Evolutionary conservation across 2,329 filamentous ascomycete species (phyloP).

Genomic region (Hymenoscyphus linearis): DNA sequence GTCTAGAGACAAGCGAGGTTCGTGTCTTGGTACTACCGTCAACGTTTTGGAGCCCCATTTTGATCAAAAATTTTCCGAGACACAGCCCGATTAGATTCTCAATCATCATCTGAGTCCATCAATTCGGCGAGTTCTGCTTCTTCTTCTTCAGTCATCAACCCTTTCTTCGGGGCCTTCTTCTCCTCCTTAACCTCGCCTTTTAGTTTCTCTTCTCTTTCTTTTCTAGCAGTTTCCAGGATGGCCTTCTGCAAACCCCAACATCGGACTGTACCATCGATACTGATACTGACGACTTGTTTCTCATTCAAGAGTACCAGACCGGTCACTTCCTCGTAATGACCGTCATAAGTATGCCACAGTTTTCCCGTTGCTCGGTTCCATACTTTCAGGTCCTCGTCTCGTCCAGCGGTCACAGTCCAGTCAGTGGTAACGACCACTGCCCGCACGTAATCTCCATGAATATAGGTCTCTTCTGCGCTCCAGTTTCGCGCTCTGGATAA

Average conservation of each 20-base stretch:
- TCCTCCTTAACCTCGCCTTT: constrained; percentile 39
- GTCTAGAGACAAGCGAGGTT: background rate
- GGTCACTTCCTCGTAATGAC: constrained; percentile 92
- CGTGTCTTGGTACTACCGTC: background rate
- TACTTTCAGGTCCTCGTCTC: constrained; percentile 86
- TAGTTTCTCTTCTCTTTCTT: constrained; percentile 43
- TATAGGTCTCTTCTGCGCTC: constrained; percentile 63
- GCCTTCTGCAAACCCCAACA: constrained; percentile 68
- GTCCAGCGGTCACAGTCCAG: constrained; percentile 81
- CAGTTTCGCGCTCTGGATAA: constrained; percentile 65
- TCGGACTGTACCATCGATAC: constrained; percentile 85
- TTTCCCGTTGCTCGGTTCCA: constrained; percentile 75
- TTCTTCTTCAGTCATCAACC: constrained; percentile 76
- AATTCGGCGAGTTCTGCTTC: constrained; percentile 88
- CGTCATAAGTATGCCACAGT: constrained; percentile 67
- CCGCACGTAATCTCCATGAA: constrained; percentile 86
- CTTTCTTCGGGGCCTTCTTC: constrained; percentile 41
- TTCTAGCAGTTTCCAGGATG: constrained; percentile 52
- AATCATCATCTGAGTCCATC: constrained; percentile 68
- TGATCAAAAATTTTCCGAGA: background rate
- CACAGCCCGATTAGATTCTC: constrained; percentile 1
- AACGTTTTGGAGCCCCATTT: background rate
- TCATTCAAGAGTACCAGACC: constrained; percentile 61
- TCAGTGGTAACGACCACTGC: constrained; percentile 70
- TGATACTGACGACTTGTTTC: constrained; percentile 66